Evolutionary conservation across 768 basidiomycete genomes (phyloP).

Genomic region (Leucosporidium scottii): DNA sequence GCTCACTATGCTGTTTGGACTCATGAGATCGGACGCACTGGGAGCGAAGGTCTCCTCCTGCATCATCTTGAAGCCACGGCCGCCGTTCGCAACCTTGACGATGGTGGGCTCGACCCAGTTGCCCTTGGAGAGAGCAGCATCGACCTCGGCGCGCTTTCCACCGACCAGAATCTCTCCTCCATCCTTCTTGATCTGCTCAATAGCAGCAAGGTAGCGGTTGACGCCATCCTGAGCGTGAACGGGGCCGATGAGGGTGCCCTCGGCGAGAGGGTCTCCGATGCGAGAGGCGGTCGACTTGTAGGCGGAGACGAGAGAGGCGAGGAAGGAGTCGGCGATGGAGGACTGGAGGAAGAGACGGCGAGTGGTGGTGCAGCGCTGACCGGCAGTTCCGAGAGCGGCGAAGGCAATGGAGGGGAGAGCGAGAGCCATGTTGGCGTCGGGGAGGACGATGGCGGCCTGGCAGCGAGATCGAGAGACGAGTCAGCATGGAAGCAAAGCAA

Average conservation of each 20-base stretch:
- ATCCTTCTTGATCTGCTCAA: slow-evolving; percentile 48
- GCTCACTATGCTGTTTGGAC: slow-evolving; percentile 62
- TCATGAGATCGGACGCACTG: slow-evolving; percentile 10
- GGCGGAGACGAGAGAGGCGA: slow-evolving; percentile 62
- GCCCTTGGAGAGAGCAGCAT: slow-evolving; percentile 54
- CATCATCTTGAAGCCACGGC: slow-evolving; percentile 23
- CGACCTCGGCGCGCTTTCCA: slow-evolving; percentile 47
- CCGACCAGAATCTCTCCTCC: slow-evolving; percentile 74
- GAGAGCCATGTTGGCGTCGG: slow-evolving; percentile 83
- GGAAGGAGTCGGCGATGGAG: slow-evolving; percentile 65
- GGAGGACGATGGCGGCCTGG: slow-evolving; percentile 80
- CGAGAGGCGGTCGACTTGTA: slow-evolving; percentile 56
- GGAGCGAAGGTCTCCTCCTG: slow-evolving; percentile 37
- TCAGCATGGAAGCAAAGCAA: too few relatives aligned
- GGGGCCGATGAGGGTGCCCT: slow-evolving; percentile 72
- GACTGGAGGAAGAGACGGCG: slow-evolving; percentile 83
- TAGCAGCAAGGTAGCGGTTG: background rate
- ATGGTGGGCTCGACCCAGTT: slow-evolving; percentile 88
- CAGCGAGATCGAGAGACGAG: background rate
- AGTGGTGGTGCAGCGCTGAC: slow-evolving; percentile 73
- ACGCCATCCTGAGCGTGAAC: slow-evolving; percentile 59
- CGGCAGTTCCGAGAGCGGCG: slow-evolving; percentile 77
- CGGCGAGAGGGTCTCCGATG: slow-evolving; percentile 77
- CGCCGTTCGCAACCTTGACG: slow-evolving; percentile 45
- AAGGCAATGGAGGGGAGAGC: slow-evolving; percentile 88